Base-by-base conservation (phyloP, 805 yeast genomes). In the Starmerella bombi region DNA sequence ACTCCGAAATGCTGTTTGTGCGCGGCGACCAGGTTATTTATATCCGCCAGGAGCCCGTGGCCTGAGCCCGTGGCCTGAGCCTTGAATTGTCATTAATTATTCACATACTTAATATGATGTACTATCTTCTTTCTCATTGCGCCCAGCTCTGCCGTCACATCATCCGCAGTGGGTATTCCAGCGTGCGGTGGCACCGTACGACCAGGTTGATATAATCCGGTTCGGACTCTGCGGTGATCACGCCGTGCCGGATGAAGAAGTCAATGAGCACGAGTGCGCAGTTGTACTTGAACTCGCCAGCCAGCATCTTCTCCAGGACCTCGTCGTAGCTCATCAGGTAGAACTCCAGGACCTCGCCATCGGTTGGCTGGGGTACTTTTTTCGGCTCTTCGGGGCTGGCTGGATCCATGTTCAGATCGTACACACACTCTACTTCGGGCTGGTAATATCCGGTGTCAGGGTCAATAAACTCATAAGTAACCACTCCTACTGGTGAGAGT, bases 21-120 rank as follows among this genome's bases (percentile, higher is more conserved):
- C 77, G 99, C 65, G 99, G 99, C n/a, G 98, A 91, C 62, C 77
- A 93, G 3, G 97, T 91, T 33, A 83, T 93, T 37, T 69, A 86
- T 51, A 77, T 91, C 19, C 44, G 49, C 16, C 37, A 32, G 25
- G 23, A 19, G 35, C 25, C 25, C 9, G 35, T 20, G 27, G 6
- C 16, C 8, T 31, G 5, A 31, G n/a, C n/a, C n/a, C n/a, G n/a
- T n/a, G n/a, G n/a, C n/a, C n/a, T n/a, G n/a, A n/a, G n/a, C n/a
- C n/a, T n/a, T n/a, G n/a, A n/a, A n/a, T n/a, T n/a, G n/a, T n/a
- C n/a, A n/a, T n/a, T n/a, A n/a, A n/a, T n/a, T n/a, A n/a, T n/a
- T n/a, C n/a, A n/a, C n/a, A n/a, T n/a, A n/a, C n/a, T n/a, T n/a
- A n/a, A n/a, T n/a, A n/a, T n/a, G n/a, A n/a, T n/a, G n/a, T n/a